A percentile compares a stretch with the other conserved stretches of the same genome.
These are phyloP conservation scores for Eucalyptus leucophloia DNA, from an alignment of 345 rosid species.

Conservation along the genomic window DNA sequence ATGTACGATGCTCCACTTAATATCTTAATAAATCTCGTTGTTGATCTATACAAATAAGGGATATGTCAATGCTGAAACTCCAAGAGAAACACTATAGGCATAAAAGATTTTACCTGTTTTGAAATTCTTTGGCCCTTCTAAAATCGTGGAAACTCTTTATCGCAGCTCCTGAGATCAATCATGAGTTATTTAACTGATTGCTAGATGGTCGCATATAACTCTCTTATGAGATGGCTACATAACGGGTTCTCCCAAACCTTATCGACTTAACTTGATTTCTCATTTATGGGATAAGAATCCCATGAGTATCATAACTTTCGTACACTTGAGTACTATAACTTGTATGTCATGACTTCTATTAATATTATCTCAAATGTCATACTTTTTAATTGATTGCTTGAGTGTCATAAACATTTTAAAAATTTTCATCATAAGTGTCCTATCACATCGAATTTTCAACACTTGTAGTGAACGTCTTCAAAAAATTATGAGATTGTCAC, in stretches of 20 bases:
- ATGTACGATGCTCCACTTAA: background rate
- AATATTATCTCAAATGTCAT: background rate
- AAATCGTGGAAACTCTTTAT: background rate
- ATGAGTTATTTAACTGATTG: accelerated
- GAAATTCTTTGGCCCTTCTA: background rate
- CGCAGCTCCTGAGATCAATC: background rate
- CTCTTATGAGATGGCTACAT: too few relatives aligned
- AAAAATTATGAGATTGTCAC: background rate
- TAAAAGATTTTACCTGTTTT: background rate
- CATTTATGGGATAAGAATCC: too few relatives aligned
- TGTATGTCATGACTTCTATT: background rate
- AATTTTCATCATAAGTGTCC: too few relatives aligned
- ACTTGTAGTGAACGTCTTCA: too few relatives aligned
- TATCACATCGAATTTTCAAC: too few relatives aligned
- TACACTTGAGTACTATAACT: background rate
- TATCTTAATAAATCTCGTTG: background rate
- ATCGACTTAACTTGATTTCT: too few relatives aligned
- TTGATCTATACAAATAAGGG: background rate
- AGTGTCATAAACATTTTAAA: background rate
- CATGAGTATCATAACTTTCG: background rate
- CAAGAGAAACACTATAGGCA: background rate
- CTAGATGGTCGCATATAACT: too few relatives aligned
- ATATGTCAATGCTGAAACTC: background rate
- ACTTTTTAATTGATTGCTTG: too few relatives aligned
- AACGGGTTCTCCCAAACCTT: too few relatives aligned